Percentiles rank a stretch among this genome's conserved stretches.
Conservation (phyloP, 352 stramenopile species). For the Elongisporangium prolatum region DNA sequence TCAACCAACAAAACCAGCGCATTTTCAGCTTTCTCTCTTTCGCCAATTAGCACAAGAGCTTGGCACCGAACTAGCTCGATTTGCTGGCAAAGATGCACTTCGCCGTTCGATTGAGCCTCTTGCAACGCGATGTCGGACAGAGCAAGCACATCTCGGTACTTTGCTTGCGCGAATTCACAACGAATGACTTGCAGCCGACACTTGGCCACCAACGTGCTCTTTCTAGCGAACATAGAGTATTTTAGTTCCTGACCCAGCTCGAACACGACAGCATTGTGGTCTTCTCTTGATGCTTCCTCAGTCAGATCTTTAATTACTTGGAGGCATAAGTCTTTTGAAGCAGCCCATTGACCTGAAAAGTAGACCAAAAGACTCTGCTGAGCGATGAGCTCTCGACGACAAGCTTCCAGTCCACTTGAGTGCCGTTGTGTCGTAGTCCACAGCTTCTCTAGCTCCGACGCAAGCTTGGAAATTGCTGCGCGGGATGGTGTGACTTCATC, state of each 20-base stretch:
- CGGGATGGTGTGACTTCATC: conserved; percentile 13
- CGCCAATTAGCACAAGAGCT: conserved; percentile 33
- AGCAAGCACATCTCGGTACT: conserved; percentile 24
- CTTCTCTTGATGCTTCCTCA: background rate
- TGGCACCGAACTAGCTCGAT: conserved; percentile 37
- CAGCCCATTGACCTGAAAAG: conserved; percentile 27
- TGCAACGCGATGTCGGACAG: conserved; percentile 23
- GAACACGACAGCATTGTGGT: background rate
- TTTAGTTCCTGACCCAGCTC: conserved; percentile 37
- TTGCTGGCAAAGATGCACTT: conserved; percentile 36
- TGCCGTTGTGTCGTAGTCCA: conserved; percentile 1
- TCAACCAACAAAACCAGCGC: conserved; percentile 23
- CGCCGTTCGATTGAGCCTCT: conserved; percentile 27
- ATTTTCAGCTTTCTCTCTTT: conserved; percentile 16
- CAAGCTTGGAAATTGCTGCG: conserved; percentile 27
- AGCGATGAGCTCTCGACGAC: conserved; percentile 29
- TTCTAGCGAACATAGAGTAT: conserved; percentile 23
- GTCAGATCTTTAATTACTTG: conserved; percentile 16
- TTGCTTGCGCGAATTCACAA: conserved; percentile 29
- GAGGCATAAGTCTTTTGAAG: conserved; percentile 15
- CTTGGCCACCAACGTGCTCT: conserved; percentile 30
- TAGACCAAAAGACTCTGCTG: conserved; percentile 33
- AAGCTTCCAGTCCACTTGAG: background rate
- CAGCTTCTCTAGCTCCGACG: conserved; percentile 13
- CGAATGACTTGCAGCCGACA: conserved; percentile 31